Percentiles rank a stretch among this genome's conserved stretches.
Evolutionary conservation across 202 grass and related monocot species (phyloP).

Genomic region (Bolboschoenoplectus hybrid): DNA sequence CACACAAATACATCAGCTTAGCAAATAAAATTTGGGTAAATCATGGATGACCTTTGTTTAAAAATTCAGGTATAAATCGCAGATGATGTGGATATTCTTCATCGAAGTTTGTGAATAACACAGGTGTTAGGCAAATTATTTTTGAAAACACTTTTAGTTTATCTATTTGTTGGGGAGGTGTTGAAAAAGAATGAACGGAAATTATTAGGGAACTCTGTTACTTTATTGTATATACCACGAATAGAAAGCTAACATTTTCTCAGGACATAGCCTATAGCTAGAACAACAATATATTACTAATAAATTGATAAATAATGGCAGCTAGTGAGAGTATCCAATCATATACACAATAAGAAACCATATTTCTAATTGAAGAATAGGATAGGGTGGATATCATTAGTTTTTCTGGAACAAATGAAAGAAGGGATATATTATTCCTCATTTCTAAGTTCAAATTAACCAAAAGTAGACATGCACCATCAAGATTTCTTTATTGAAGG

Average conservation of each 20-base stretch:
- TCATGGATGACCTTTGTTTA: too few relatives aligned
- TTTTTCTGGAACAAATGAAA: neutral
- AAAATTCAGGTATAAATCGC: too few relatives aligned
- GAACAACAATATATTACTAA: neutral
- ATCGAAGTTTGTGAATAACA: neutral
- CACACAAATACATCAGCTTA: neutral
- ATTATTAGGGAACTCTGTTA: neutral
- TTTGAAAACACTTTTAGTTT: neutral
- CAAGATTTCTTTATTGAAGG: neutral
- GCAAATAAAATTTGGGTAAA: neutral
- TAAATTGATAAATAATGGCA: too few relatives aligned
- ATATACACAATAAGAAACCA: too few relatives aligned
- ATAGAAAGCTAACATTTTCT: neutral
- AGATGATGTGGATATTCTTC: too few relatives aligned
- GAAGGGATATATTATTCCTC: neutral
- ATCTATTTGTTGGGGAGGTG: neutral
- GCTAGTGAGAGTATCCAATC: neutral
- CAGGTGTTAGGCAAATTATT: neutral
- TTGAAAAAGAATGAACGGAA: neutral
- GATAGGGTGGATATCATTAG: neutral
- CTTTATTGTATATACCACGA: neutral
- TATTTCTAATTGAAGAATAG: too few relatives aligned
- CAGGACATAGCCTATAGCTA: neutral
- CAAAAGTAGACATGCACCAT: neutral
- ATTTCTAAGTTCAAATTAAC: neutral